phyloP scores from a whole-genome alignment of 345 rosid species.

The Citrus hindsii region DNA sequence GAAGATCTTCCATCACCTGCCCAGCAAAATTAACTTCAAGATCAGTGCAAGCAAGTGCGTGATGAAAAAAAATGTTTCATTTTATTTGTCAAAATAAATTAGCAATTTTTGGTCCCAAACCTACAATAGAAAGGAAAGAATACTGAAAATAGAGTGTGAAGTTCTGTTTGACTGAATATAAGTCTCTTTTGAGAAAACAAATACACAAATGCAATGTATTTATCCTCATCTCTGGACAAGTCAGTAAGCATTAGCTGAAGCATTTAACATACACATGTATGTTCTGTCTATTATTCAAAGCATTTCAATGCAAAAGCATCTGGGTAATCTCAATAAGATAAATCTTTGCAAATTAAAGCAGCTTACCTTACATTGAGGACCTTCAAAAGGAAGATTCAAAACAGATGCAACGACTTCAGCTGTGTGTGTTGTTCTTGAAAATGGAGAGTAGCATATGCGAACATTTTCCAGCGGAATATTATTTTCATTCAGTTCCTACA shows the following conservation, averaged over 20 bases:
- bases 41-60: not conserved
- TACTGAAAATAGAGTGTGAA: not conserved
- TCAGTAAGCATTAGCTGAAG: not conserved
- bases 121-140: not conserved
- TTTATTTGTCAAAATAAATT: not conserved
- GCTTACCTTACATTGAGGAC: conserved; percentile 74
- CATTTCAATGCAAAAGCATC: not conserved
- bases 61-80: not conserved
- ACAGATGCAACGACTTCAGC: conserved; percentile 69
- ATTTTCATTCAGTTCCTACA: conserved; percentile 71
- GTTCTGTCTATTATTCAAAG: not conserved
- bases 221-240: not conserved
- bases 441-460: conserved; percentile 88
- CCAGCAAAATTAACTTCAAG: not conserved
- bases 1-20: conserved; percentile 75
- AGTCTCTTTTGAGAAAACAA: not conserved
- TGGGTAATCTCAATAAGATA: not conserved
- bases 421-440: conserved; percentile 82
- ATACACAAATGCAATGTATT: not conserved
- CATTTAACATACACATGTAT: not conserved
- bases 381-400: conserved; percentile 60
- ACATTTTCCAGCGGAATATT: conserved; percentile 52
- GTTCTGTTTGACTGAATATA: not conserved
- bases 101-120: not conserved
- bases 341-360: not conserved